These are phyloP conservation scores for Nyctanthes arbortristis DNA, from an alignment of 257 asterid genomes.

Conservation along the genomic window DNA sequence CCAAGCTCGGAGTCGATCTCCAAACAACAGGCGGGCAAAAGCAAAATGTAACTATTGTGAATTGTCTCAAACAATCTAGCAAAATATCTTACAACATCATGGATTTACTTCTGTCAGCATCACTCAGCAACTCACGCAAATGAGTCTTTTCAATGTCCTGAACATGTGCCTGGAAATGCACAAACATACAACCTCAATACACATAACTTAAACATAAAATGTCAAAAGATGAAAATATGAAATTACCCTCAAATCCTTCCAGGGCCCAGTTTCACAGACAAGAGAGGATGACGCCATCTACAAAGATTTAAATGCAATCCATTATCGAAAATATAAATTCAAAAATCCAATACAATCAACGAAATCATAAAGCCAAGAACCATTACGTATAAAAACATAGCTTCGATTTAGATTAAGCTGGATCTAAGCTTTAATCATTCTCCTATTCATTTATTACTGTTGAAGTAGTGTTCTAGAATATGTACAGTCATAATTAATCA, in stretches of 20 bases:
- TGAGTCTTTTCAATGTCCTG: slow-evolving; percentile 79
- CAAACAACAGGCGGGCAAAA: not conserved
- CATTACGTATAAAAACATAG: not conserved
- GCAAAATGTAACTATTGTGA: not conserved
- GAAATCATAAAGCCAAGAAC: no score
- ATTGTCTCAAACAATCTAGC: no score
- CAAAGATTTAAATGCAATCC: slow-evolving; percentile 26
- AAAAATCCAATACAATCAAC: not conserved
- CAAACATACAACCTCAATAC: slow-evolving; percentile 22
- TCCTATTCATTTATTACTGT: not conserved
- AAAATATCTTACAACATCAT: slow-evolving; percentile 75
- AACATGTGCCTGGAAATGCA: slow-evolving; percentile 72
- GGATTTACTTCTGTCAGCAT: slow-evolving; percentile 71
- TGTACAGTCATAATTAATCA: slow-evolving; percentile 2
- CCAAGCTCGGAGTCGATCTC: slow-evolving; percentile 11
- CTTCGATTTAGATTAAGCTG: not conserved
- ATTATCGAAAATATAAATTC: slow-evolving; percentile 21
- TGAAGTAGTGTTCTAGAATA: not conserved
- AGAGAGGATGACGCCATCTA: slow-evolving; percentile 76
- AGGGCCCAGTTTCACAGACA: slow-evolving; percentile 63
- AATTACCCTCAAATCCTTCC: slow-evolving; percentile 84
- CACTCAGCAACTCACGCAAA: slow-evolving; percentile 83
- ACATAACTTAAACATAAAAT: slow-evolving; percentile 6
- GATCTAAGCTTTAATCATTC: not conserved
- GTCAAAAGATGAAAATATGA: not conserved